Evolutionary conservation across 768 basidiomycete species (phyloP).

Genomic region (Agaricus blazei): DNA sequence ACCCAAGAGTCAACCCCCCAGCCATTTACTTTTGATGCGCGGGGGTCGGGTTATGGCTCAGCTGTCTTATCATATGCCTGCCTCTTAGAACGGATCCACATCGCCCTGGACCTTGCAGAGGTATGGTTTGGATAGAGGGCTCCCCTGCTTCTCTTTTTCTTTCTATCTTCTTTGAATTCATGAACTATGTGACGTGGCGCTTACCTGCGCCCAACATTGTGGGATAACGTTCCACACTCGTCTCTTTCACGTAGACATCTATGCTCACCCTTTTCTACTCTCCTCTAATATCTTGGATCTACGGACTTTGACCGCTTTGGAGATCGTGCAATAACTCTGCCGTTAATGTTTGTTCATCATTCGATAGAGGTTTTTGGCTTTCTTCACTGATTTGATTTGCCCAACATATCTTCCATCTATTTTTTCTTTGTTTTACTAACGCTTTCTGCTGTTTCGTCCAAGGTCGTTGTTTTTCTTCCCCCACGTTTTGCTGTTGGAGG

Average conservation of each 20-base stretch:
- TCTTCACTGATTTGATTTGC: constrained; percentile 8
- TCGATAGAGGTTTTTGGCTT: constrained; percentile 9
- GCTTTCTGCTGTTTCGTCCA: neutral
- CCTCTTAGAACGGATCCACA: constrained; percentile 7
- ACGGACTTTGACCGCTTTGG: neutral
- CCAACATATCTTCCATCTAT: constrained; percentile 4
- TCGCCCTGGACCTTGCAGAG: constrained; percentile 10
- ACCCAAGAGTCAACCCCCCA: constrained; percentile 2
- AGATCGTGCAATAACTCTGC: constrained; percentile 5
- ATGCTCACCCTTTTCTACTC: neutral
- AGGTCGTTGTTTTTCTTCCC: neutral
- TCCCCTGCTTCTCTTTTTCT: neutral
- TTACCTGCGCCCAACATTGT: neutral
- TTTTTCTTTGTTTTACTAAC: neutral
- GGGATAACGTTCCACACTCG: neutral
- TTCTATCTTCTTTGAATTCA: neutral
- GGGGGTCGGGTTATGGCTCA: constrained; percentile 7
- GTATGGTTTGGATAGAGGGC: neutral
- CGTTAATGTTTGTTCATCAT: neutral
- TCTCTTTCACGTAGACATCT: neutral
- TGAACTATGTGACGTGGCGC: neutral
- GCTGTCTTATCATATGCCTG: neutral
- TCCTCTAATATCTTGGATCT: neutral
- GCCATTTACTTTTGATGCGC: neutral
- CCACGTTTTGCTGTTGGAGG: neutral